Evolutionary conservation across 345 rosid genomes (phyloP), one percentile per base, ranked within the genome.

Genomic region (Cardamine chenopodiifolia): DNA sequence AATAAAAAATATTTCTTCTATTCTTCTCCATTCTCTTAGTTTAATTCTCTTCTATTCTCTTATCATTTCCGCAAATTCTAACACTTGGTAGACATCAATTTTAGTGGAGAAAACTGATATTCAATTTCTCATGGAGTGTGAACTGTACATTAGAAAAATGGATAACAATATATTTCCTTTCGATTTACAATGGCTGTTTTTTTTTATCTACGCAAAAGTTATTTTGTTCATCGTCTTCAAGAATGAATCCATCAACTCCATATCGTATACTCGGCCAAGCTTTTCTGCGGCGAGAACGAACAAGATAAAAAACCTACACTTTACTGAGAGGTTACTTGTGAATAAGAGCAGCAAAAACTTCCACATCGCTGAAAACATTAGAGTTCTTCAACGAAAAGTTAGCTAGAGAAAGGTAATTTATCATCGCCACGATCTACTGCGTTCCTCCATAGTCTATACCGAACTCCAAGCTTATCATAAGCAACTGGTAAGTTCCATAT

Each of bases 381-480:
- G 72, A 57, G 37, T 48, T 67, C 68, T 58, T 65, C 29, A 4
- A 14, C 19, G n/a, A 8, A 45, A 39, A 37, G 80, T 77, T 72
- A 84, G 55, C 79, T 67, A 63, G 77, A 74, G 83, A 85, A 92
- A 6, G 99, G 96, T 68, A 85, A 72, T 68, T 80, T 87, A 76
- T 85, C 85, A 48, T 75, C 86, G 37, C 97, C 97, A 45, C 73
- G 68, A 22, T 92, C 93, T 59, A 89, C 83, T 0, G 90, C 92
- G 11, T 86, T 83, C 68, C 99, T 89, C 99, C 99, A 92, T 40
- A 83, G 50, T 81, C 97, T 86, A 78, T 95, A 95, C 64, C 99
- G 86, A 68, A 95, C 97, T 75, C 97, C 99, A 6, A 95, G 86
- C 81, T 95, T 95, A 57, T 95, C 99, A n/a, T 95, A 90, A 7